These are phyloP conservation scores for Stentor coeruleus DNA, from an alignment of 73 alveolate species.

Conservation along the genomic window DNA sequence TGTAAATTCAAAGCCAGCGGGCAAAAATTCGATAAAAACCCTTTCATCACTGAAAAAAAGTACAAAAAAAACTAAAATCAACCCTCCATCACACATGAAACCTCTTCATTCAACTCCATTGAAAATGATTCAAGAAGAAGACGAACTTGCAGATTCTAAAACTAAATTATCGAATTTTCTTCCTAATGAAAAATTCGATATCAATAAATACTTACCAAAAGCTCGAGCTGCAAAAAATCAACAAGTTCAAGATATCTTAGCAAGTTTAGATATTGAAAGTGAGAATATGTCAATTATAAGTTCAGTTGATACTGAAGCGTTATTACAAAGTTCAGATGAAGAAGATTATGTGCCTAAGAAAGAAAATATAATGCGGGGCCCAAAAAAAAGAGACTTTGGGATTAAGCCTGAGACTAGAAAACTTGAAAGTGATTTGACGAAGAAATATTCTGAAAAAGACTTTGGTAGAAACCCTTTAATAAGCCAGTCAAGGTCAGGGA, in stretches of 20 bases:
- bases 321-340: not conserved
- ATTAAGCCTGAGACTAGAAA: too few species aligned
- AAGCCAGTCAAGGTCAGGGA: not conserved
- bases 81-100: slow-evolving; percentile 1
- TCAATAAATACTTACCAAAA: not conserved
- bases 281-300: not conserved
- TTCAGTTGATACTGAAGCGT: not conserved
- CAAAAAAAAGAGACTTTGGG: too few species aligned
- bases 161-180: not conserved
- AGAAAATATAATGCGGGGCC: not conserved
- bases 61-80: not conserved
- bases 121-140: slow-evolving; percentile 15
- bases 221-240: not conserved
- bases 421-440: too few species aligned
- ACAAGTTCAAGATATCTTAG: not conserved
- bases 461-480: too few species aligned
- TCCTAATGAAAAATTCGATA: not conserved
- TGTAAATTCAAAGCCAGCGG: not conserved
- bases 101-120: slow-evolving; percentile 25
- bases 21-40: not conserved
- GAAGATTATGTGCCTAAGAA: not conserved
- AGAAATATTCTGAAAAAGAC: too few species aligned
- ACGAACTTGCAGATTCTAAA: slow-evolving; percentile 2
- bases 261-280: not conserved
- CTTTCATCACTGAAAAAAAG: not conserved